These are phyloP conservation scores for Eutypella sp. DNA, from an alignment of 2,329 filamentous ascomycete species.

Conservation along the genomic window DNA sequence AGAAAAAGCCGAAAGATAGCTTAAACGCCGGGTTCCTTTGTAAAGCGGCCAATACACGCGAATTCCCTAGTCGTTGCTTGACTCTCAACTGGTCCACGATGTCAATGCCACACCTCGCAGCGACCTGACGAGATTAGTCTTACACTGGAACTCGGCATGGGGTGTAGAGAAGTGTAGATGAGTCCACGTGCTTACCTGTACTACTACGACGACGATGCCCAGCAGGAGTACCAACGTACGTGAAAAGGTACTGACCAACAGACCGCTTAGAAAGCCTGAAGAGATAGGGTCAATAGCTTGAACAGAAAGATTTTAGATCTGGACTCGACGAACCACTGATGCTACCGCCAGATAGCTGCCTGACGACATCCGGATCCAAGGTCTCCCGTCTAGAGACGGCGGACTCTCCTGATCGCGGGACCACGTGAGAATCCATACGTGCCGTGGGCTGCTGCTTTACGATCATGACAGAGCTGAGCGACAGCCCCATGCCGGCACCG, in stretches of 20 bases:
- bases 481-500: constrained; percentile 30
- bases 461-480: constrained; percentile 26
- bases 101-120: constrained; percentile 29
- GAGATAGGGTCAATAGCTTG: neutral
- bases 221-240: constrained; percentile 60
- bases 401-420: constrained; percentile 11
- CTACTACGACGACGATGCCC: constrained; percentile 1
- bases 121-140: constrained; percentile 19
- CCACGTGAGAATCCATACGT: constrained; percentile 17
- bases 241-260: constrained; percentile 66
- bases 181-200: constrained; percentile 49
- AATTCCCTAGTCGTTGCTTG: constrained; percentile 29
- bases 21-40: constrained; percentile 60
- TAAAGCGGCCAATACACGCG: constrained; percentile 42
- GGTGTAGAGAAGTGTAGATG: neutral
- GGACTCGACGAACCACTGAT: constrained; percentile 40
- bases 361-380: constrained; percentile 33
- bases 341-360: constrained; percentile 51
- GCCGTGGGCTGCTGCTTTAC: constrained; percentile 14
- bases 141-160: neutral
- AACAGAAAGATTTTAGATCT: neutral
- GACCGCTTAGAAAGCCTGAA: constrained; percentile 56
- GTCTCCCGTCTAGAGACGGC: constrained; percentile 8
- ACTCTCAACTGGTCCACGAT: constrained; percentile 25
- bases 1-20: constrained; percentile 66